A percentile compares a stretch with the other conserved stretches of the same genome.
Evolutionary conservation across 148 eudicot genomes (phyloP).

Genomic region (Arctostaphylos glauca): DNA sequence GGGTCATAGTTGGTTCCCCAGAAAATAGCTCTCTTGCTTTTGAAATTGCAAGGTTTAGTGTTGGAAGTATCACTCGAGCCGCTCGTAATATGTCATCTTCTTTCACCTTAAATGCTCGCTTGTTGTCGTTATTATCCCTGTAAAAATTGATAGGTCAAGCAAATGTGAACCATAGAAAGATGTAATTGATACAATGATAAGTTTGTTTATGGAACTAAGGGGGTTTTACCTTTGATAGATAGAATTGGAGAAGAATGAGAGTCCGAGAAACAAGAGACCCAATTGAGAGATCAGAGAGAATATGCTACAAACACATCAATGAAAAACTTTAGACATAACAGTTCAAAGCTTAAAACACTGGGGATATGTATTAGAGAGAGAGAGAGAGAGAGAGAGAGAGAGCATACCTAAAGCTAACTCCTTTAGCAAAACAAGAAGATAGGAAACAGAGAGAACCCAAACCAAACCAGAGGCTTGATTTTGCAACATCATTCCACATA

Average conservation of each 20-base stretch:
- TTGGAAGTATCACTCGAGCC: constrained; percentile 65
- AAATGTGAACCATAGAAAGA: not conserved
- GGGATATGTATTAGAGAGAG: not conserved
- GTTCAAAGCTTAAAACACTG: not conserved
- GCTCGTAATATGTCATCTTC: constrained; percentile 68
- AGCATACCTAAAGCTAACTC: constrained; percentile 62
- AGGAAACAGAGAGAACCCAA: constrained; percentile 80
- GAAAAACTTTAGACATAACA: not conserved
- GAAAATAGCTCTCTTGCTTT: constrained; percentile 69
- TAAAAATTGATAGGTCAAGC: constrained; percentile 13
- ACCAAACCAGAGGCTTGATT: constrained; percentile 94
- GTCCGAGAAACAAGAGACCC: constrained; percentile 70
- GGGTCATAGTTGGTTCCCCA: constrained; percentile 92
- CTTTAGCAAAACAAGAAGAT: constrained; percentile 79
- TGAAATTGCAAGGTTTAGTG: constrained; percentile 59
- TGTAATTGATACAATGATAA: not conserved
- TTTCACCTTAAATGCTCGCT: constrained; percentile 44
- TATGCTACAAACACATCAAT: constrained; percentile 44
- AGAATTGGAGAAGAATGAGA: constrained; percentile 69
- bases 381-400: not conserved
- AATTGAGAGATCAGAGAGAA: constrained; percentile 71
- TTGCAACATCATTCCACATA: constrained; percentile 89
- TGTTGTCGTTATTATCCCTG: constrained; percentile 35
- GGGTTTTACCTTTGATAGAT: constrained; percentile 49
- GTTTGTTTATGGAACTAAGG: not conserved